These are phyloP conservation scores for Trichophyton verrucosum DNA, from an alignment of 2,329 filamentous ascomycete genomes.

Conservation along the genomic window DNA sequence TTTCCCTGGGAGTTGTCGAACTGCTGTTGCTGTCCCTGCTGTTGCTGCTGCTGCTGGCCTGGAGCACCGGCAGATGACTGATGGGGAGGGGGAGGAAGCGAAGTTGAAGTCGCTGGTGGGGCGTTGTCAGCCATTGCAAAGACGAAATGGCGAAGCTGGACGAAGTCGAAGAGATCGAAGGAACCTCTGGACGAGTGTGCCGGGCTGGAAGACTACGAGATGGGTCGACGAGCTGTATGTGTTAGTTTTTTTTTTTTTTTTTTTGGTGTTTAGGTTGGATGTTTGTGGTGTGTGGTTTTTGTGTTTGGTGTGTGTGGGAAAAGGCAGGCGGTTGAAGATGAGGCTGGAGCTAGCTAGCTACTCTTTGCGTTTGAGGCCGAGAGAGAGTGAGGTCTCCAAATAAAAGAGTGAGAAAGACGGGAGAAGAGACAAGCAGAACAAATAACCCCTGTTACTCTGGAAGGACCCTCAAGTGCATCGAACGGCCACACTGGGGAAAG, in stretches of 20 bases:
- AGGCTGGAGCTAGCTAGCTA: slow-evolving; percentile 5
- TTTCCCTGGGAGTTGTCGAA: slow-evolving; percentile 60
- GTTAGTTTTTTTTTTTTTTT: background rate
- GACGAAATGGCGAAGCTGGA: slow-evolving; percentile 11
- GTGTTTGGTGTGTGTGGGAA: background rate
- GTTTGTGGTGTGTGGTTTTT: background rate
- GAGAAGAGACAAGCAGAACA: slow-evolving; percentile 4
- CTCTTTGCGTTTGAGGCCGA: slow-evolving; percentile 13
- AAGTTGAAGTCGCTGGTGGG: slow-evolving; percentile 48
- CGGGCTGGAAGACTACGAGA: background rate
- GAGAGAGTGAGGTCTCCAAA: slow-evolving; percentile 8
- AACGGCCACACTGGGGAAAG: background rate
- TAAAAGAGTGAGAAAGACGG: slow-evolving; percentile 4
- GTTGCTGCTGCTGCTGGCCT: slow-evolving; percentile 30
- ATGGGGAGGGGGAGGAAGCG: slow-evolving; percentile 59
- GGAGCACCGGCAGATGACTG: slow-evolving; percentile 53
- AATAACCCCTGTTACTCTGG: background rate
- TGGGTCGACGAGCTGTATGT: background rate
- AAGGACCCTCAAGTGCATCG: background rate
- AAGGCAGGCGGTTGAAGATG: background rate
- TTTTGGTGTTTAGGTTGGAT: no score
- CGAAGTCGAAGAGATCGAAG: background rate
- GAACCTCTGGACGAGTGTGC: background rate
- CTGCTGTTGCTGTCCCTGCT: slow-evolving; percentile 26
- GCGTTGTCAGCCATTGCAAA: slow-evolving; percentile 63